Base-by-base conservation (phyloP, 257 asterid species). In the Linderniella brevidens region DNA sequence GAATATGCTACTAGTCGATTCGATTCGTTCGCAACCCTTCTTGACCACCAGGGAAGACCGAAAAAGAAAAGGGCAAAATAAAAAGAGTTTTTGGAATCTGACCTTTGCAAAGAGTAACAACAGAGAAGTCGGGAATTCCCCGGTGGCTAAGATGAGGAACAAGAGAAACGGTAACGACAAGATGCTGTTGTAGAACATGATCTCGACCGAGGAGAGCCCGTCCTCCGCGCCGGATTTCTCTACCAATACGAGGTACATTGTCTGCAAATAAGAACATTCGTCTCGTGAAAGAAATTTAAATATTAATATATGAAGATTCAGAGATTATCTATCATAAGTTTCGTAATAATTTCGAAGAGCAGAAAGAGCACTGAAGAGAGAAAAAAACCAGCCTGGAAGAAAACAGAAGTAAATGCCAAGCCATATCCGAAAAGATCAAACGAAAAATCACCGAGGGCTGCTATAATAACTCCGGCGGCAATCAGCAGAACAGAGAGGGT, bases 191-290 rank as follows among this genome's bases (percentile, higher is more conserved):
- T 90, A 85, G 49, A 78, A 68, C 98, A 90, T 90, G 57, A 90
- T 81, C 68, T 90, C 98, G 18, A 90, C 61, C 8, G 98, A 85
- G 8, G 92, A 71, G 65, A 90, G 93, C 51, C 96, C 96, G 43
- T 85, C 99, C 65, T 90, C 99, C 48, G 88, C 96, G 49, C 99
- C 96, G 8, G 99, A 81, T 68, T 75, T 81, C 66, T 90, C 99
- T 52, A 90, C 99, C 64, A 90, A 66, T 20, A 90, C 81, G 39
- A 85, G 99, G 82, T 90, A 90, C 96, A 90, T 90, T n/a, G 94
- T 85, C 99, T 90, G 92, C 54, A 70, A n/a, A 52, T 17, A 36
- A 53, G 55, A 59, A 53, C 4, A 43, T 15, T 41, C 0, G 12
- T 48, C n/a, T n/a, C n/a, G n/a, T n/a, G n/a, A n/a, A 25, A 25